phyloP scores from a whole-genome alignment of 495 filamentous ascomycete genomes.

The Baudoinia panamericana region DNA sequence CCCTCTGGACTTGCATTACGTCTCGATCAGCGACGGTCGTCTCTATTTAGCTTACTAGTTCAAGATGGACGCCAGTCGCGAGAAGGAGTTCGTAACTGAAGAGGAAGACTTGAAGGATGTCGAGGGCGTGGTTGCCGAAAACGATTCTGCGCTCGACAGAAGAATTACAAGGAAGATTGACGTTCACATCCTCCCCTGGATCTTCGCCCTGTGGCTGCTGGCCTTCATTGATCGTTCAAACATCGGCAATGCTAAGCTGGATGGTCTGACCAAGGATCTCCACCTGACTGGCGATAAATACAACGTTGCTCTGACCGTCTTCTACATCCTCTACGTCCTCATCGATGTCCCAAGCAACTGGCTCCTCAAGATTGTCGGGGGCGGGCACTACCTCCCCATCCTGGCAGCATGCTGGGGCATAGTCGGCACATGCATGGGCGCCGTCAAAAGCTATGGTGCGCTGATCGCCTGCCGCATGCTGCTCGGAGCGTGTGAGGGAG shows the following conservation, averaged over 20 bases:
- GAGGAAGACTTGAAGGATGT: slow-evolving; percentile 8
- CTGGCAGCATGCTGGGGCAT: slow-evolving; percentile 35
- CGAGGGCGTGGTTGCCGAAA: neutral
- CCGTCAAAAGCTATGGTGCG: slow-evolving; percentile 34
- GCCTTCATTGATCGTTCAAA: slow-evolving; percentile 42
- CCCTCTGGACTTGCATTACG: too few relatives aligned
- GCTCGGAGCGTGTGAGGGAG: slow-evolving; percentile 35
- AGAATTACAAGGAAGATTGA: slow-evolving; percentile 30
- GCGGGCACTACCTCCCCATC: slow-evolving; percentile 24
- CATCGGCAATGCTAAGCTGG: slow-evolving; percentile 34
- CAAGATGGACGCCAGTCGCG: slow-evolving; percentile 7
- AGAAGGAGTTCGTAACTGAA: slow-evolving; percentile 5
- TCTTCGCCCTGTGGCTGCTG: slow-evolving; percentile 40
- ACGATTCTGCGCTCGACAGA: slow-evolving; percentile 23
- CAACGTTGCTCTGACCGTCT: slow-evolving; percentile 37
- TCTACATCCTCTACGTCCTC: slow-evolving; percentile 40
- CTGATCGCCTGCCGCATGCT: slow-evolving; percentile 32
- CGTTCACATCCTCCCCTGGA: slow-evolving; percentile 35
- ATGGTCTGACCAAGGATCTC: slow-evolving; percentile 33
- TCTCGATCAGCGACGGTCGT: too few relatives aligned
- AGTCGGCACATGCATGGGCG: slow-evolving; percentile 40
- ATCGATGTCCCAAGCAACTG: slow-evolving; percentile 38
- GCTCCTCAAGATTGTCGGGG: slow-evolving; percentile 30
- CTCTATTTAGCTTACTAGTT: neutral
- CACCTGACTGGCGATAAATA: slow-evolving; percentile 31